phyloP scores from a whole-genome alignment of 2,329 filamentous ascomycete genomes.

The Alternaria consortialis region DNA sequence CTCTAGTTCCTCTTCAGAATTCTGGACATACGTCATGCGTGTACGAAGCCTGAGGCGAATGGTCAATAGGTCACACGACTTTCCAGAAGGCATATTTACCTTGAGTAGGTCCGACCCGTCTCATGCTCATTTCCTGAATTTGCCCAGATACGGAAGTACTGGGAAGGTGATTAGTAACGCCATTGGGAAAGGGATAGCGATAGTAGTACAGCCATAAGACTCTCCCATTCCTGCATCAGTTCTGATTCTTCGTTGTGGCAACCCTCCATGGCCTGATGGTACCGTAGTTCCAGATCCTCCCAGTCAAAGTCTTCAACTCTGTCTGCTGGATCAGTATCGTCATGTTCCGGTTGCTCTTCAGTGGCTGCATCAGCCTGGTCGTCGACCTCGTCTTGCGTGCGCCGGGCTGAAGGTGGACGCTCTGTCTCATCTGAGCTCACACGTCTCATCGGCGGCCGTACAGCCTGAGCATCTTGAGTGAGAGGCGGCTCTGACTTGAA shows the following conservation, averaged over 20 bases:
- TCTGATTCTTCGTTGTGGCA: constrained; percentile 70
- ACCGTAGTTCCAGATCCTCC: constrained; percentile 76
- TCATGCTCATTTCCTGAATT: constrained; percentile 76
- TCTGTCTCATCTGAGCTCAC: constrained; percentile 36
- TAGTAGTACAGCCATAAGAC: constrained; percentile 49
- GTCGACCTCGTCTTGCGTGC: constrained; percentile 17
- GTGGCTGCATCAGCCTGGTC: constrained; percentile 18
- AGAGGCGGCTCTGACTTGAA: constrained; percentile 23
- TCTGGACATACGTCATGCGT: constrained; percentile 76
- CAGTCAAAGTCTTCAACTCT: constrained; percentile 72
- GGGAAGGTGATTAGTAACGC: constrained; percentile 19
- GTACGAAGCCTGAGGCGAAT: constrained; percentile 72
- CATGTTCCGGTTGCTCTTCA: constrained; percentile 22
- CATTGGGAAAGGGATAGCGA: background rate
- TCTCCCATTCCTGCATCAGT: constrained; percentile 72
- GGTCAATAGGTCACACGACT: background rate
- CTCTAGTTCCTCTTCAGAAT: constrained; percentile 75
- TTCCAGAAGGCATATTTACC: constrained; percentile 57
- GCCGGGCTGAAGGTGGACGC: constrained; percentile 40
- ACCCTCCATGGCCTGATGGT: constrained; percentile 70
- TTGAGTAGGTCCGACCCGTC: constrained; percentile 77
- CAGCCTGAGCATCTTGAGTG: constrained; percentile 17
- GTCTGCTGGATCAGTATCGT: constrained; percentile 39
- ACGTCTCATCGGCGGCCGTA: constrained; percentile 17
- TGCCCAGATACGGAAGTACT: constrained; percentile 86